These are phyloP conservation scores for Thalassiosira mediterranea DNA, from an alignment of 352 stramenopile genomes.

Conservation along the genomic window DNA sequence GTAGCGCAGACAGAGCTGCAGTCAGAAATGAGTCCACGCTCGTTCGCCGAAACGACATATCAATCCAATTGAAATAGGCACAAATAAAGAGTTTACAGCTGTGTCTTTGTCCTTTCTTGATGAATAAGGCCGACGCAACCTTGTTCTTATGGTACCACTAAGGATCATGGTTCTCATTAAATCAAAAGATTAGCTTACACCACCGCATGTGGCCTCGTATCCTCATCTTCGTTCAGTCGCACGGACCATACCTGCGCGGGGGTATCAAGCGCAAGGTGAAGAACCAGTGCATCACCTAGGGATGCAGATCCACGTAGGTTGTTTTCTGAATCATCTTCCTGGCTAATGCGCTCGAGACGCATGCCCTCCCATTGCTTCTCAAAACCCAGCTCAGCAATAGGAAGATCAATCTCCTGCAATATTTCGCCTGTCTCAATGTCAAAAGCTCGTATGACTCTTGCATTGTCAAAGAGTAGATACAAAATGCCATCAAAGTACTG, in stretches of 20 bases:
- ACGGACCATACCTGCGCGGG: constrained; percentile 25
- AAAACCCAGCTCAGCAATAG: constrained; percentile 3
- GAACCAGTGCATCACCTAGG: constrained; percentile 11
- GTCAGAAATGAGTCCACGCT: no score
- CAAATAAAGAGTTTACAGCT: no score
- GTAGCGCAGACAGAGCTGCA: no score
- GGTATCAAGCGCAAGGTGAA: constrained; percentile 32
- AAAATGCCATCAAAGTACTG: constrained; percentile 27
- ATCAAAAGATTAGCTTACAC: no score
- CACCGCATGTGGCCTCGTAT: no score
- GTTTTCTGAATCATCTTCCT: neutral
- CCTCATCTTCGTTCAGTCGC: constrained; percentile 11
- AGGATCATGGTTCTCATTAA: no score
- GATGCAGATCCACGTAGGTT: neutral
- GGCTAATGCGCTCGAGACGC: constrained; percentile 11
- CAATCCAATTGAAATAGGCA: no score
- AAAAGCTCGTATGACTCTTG: constrained; percentile 17
- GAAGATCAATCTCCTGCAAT: constrained; percentile 8
- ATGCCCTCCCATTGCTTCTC: constrained; percentile 28
- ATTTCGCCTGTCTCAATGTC: constrained; percentile 9
- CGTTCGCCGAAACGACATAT: no score
- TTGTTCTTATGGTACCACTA: no score
- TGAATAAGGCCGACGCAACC: no score
- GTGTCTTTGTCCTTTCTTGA: no score
- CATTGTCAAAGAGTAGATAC: constrained; percentile 33